Base-by-base conservation (phyloP, 371 early-diverging fungal genomes). In the Coemansia sp. region DNA sequence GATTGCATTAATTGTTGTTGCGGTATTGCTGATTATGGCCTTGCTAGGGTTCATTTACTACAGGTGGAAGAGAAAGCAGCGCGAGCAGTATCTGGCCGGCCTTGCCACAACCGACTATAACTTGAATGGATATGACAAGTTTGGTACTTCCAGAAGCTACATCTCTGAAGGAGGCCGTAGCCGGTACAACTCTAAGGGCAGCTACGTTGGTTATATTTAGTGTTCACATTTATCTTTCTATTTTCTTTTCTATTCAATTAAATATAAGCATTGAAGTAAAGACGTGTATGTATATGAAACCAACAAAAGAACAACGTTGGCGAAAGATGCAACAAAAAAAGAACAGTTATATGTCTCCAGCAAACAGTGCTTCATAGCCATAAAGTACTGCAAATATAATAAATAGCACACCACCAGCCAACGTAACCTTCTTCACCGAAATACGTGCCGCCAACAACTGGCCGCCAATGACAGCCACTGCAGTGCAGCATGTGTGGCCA, bases 401-500 rank as follows among this genome's bases (percentile, higher is more conserved):
- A 72, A 97, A 95, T 18, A 94, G 85, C 13, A 89, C 80, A 10
- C 89, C 90, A 40, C 96, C 96, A 39, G 87, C 81, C 60, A 89
- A 80, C 16, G 96, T 94, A 16, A 97, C 93, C 83, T 92, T 93
- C 68, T 87, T 87, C n/a, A 95, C 92, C 26, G 95, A 94, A 48
- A 97, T 97, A 68, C 85, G 87, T 11, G 89, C 82, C 3, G 98
- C 98, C 70, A 97, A 78, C 83, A 94, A 85, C 60, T 90, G 85
- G 22, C 97, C 97, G 69, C 97, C 95, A n/a, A 95, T 70, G 5
- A 97, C 97, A 0, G 98, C 98, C 31, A 92, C 70, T 26, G 86
- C 90, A 16, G 96, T 92, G 79, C 97, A 97, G 63, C 95, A 73
- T 27, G 90, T 83, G 80, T 98, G 98, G 18, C 96, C 98, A 50